phyloP scores from a whole-genome alignment of 164 flowering plant genomes.

The Magnolia changhungtana region DNA sequence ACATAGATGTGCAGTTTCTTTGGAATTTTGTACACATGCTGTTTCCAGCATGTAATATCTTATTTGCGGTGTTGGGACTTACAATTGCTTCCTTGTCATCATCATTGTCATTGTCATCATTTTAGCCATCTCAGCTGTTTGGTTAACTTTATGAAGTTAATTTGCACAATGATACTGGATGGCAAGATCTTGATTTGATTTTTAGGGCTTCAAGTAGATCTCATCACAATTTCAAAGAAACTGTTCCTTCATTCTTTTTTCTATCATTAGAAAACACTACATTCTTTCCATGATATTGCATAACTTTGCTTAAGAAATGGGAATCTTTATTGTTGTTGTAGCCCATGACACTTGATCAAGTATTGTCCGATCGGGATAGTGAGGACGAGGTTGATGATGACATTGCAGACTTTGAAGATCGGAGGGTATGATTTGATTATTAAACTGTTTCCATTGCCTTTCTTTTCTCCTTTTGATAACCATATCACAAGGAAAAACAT shows the following conservation, averaged over 20 bases:
- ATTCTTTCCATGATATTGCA: background rate
- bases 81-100: background rate
- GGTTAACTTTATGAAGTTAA: too few species aligned
- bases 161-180: background rate
- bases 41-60: too few species aligned
- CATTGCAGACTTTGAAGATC: conserved; percentile 94
- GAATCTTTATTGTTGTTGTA: conserved; percentile 30
- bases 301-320: background rate
- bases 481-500: too few species aligned
- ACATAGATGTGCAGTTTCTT: background rate
- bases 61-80: background rate
- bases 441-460: too few species aligned
- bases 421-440: conserved; percentile 56
- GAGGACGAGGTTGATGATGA: conserved; percentile 99
- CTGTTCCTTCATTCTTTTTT: background rate
- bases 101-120: background rate
- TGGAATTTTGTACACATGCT: too few species aligned
- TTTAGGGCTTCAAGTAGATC: background rate
- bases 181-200: background rate
- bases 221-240: background rate
- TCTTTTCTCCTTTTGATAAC: too few species aligned
- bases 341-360: conserved; percentile 95
- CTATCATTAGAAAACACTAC: background rate
- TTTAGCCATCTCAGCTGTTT: too few species aligned
- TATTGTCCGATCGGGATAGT: conserved; percentile 80